phyloP scores from a whole-genome alignment of 345 rosid genomes.

The Eucalyptus curtisii region DNA sequence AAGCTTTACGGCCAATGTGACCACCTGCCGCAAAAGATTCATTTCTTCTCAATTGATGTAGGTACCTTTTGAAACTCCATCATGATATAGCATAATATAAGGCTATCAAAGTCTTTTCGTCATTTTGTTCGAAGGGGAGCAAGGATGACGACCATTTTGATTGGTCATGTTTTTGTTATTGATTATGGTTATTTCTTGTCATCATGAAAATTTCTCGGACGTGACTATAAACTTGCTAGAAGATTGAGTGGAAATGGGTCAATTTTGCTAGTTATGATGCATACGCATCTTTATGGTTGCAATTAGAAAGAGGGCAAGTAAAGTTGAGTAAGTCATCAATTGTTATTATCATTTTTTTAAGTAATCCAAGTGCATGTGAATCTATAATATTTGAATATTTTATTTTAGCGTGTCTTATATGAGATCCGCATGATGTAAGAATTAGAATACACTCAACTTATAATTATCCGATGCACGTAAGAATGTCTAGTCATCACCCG shows the following conservation, averaged over 20 bases:
- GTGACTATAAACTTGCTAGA: neutral
- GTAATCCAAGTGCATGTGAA: neutral
- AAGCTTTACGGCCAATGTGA: neutral
- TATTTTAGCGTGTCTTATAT: neutral
- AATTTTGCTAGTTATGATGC: neutral
- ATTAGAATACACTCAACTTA: neutral
- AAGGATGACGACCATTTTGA: neutral
- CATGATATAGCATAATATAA: no score
- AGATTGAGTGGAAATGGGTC: neutral
- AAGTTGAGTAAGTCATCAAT: neutral
- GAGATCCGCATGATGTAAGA: neutral
- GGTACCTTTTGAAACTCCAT: neutral
- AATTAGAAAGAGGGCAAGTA: neutral
- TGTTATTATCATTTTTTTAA: neutral
- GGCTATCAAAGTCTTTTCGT: neutral
- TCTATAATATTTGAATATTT: neutral
- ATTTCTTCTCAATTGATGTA: neutral
- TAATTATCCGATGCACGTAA: neutral
- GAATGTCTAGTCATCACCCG: neutral
- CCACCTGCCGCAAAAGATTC: neutral
- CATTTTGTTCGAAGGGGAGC: neutral
- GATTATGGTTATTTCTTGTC: neutral
- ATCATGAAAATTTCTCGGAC: neutral
- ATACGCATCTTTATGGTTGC: neutral
- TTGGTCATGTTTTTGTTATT: neutral